Conservation (phyloP, 139 green algal species). For the Chlorella sorokiniana region DNA sequence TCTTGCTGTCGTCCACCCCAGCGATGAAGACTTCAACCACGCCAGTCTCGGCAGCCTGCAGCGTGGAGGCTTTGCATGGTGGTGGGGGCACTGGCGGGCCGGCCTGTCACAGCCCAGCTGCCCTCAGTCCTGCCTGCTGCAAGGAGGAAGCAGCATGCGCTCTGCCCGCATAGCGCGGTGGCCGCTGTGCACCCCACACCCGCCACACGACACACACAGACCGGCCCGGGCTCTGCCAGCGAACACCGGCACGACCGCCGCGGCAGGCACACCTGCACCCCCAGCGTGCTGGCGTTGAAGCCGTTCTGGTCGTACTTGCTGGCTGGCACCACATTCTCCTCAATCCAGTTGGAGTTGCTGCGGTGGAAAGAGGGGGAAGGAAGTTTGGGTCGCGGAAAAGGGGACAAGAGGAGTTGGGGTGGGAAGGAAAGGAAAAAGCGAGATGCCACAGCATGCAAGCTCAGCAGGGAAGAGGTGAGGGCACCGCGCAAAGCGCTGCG, state of each 20-base stretch:
- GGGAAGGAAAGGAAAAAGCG: neutral
- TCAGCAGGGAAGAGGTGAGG: neutral
- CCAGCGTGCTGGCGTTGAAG: constrained; percentile 5
- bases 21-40: constrained; percentile 10
- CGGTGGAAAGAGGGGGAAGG: neutral
- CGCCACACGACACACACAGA: no score
- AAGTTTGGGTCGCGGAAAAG: neutral
- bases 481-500: neutral
- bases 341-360: constrained; percentile 1
- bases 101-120: neutral
- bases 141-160: neutral
- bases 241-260: neutral
- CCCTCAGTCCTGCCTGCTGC: neutral
- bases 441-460: neutral
- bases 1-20: neutral
- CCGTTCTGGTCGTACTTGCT: neutral
- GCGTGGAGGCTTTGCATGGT: neutral
- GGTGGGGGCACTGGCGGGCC: neutral
- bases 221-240: neutral
- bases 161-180: neutral
- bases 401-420: neutral
- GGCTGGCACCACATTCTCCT: constrained; percentile 13
- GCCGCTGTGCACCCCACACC: neutral
- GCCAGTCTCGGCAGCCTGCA: neutral
- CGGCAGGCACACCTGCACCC: neutral